These are phyloP conservation scores for Podaxis mareebaensis DNA, from an alignment of 768 basidiomycete species.

Conservation along the genomic window DNA sequence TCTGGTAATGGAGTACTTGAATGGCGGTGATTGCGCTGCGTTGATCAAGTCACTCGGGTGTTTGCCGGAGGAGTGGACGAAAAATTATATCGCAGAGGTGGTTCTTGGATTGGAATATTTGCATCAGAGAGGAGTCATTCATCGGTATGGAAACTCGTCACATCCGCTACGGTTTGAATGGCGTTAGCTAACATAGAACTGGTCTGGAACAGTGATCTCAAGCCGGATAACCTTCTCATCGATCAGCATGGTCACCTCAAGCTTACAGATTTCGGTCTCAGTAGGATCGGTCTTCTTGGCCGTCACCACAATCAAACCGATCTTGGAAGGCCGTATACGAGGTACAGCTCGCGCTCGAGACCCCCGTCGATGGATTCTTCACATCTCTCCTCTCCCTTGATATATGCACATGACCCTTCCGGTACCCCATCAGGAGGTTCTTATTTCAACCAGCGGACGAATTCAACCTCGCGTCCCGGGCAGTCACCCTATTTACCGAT, in stretches of 20 bases:
- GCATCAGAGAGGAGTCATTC: constrained; percentile 93
- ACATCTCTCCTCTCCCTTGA: constrained; percentile 75
- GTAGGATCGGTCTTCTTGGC: constrained; percentile 95
- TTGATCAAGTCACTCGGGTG: constrained; percentile 94
- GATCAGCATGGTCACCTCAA: constrained; percentile 97
- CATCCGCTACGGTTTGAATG: constrained; percentile 9
- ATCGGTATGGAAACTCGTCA: constrained; percentile 66
- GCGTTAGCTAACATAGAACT: constrained; percentile 14
- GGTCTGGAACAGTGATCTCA: constrained; percentile 73
- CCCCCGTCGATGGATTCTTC: constrained; percentile 83
- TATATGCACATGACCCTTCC: constrained; percentile 33
- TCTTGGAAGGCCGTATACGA: constrained; percentile 44
- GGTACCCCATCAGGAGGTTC: constrained; percentile 65
- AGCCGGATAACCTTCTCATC: constrained; percentile 97
- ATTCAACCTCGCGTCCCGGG: constrained; percentile 56
- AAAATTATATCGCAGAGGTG: constrained; percentile 95
- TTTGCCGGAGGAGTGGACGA: constrained; percentile 95
- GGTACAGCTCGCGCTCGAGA: constrained; percentile 71
- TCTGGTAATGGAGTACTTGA: constrained; percentile 99
- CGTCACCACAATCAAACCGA: constrained; percentile 85
- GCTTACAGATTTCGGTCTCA: constrained; percentile 96
- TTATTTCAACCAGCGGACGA: constrained; percentile 75
- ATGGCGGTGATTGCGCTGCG: constrained; percentile 96
- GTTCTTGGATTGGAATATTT: constrained; percentile 94
- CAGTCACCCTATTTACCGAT: constrained; percentile 67